These are phyloP conservation scores for Lojkania enalia DNA, from an alignment of 2,329 filamentous ascomycete genomes.

Conservation along the genomic window DNA sequence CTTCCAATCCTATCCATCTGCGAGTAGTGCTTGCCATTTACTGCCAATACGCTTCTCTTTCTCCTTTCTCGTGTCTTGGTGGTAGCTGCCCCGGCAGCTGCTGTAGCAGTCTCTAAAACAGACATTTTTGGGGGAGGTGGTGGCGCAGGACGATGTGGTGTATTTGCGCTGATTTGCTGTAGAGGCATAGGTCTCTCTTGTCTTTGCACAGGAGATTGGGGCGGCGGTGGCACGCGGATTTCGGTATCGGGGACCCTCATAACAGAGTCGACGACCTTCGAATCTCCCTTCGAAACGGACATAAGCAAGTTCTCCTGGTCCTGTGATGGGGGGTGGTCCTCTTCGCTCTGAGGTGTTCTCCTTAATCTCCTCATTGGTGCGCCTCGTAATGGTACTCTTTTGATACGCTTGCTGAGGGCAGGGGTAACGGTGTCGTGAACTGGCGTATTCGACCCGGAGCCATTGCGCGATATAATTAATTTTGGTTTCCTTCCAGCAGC, in stretches of 20 bases:
- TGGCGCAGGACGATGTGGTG: slow-evolving; percentile 75
- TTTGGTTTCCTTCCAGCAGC: slow-evolving; percentile 36
- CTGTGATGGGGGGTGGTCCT: slow-evolving; percentile 50
- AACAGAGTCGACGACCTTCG: slow-evolving; percentile 32
- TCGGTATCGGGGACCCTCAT: slow-evolving; percentile 39
- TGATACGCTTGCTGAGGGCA: slow-evolving; percentile 46
- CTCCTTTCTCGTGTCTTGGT: slow-evolving; percentile 71
- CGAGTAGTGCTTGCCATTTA: slow-evolving; percentile 91
- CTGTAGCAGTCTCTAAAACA: slow-evolving; percentile 86
- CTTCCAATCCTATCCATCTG: slow-evolving; percentile 88
- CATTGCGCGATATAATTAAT: slow-evolving; percentile 43
- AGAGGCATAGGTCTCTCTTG: slow-evolving; percentile 53
- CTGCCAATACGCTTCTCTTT: slow-evolving; percentile 78
- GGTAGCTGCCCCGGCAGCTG: slow-evolving; percentile 76
- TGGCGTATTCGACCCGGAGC: slow-evolving; percentile 42
- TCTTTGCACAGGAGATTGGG: slow-evolving; percentile 35
- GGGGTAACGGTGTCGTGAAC: slow-evolving; percentile 45
- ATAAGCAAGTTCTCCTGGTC: slow-evolving; percentile 80
- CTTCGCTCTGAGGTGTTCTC: slow-evolving; percentile 45
- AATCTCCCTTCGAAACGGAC: slow-evolving; percentile 33
- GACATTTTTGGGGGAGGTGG: slow-evolving; percentile 94
- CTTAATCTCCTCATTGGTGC: slow-evolving; percentile 45
- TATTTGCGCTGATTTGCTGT: slow-evolving; percentile 64
- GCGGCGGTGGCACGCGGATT: slow-evolving; percentile 23
- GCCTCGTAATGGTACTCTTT: slow-evolving; percentile 44